A percentile compares a stretch with the other conserved stretches of the same genome.
phyloP scores from a whole-genome alignment of 208 protist species.

The Wallacemonas sp. region DNA sequence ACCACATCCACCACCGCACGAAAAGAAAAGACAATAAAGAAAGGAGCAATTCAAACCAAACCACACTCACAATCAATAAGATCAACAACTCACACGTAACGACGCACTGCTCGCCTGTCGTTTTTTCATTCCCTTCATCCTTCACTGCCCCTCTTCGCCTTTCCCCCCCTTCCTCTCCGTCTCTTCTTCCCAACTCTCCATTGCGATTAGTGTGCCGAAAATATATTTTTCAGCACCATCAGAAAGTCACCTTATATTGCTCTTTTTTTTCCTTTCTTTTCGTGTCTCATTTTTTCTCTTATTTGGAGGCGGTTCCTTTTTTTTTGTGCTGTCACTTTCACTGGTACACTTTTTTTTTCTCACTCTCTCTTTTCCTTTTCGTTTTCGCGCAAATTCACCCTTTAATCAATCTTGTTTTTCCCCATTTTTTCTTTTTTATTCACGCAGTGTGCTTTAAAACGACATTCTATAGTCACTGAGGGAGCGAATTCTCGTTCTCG shows the following conservation, averaged over 20 bases:
- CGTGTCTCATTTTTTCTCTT: conserved; percentile 13
- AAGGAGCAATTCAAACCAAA: too few species aligned
- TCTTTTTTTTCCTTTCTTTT: conserved; percentile 14
- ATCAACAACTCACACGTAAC: too few species aligned
- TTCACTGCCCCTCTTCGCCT: too few species aligned
- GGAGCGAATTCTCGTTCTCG: background rate
- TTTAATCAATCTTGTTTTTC: background rate
- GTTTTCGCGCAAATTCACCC: too few species aligned
- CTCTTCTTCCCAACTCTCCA: background rate
- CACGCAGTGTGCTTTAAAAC: too few species aligned
- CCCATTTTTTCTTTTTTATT: background rate
- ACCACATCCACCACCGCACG: too few species aligned
- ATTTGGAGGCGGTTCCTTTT: background rate
- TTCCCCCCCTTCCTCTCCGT: too few species aligned
- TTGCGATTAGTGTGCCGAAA: background rate
- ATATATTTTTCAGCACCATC: background rate
- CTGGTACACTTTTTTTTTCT: background rate
- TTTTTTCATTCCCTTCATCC: too few species aligned
- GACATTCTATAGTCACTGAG: too few species aligned
- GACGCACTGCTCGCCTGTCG: too few species aligned
- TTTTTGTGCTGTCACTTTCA: background rate
- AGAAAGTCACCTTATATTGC: background rate
- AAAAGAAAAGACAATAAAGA: too few species aligned
- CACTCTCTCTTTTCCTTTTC: background rate
- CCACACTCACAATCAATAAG: too few species aligned